These are phyloP conservation scores for Lasiodiplodia sp. DNA, from an alignment of 2,329 filamentous ascomycete genomes.

Conservation along the genomic window DNA sequence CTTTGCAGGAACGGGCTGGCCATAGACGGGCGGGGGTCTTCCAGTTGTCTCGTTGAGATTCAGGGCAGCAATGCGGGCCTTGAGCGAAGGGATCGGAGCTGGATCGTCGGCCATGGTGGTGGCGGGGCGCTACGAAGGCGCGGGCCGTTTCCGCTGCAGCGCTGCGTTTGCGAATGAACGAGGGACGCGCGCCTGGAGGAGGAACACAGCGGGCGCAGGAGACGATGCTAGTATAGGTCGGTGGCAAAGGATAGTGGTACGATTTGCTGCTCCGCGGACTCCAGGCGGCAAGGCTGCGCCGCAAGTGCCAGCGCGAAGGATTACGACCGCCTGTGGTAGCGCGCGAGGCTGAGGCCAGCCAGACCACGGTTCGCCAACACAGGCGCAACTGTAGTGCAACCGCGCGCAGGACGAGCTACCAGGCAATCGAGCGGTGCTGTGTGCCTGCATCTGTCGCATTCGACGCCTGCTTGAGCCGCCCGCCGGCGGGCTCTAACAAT, in stretches of 20 bases:
- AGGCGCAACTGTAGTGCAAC: slow-evolving; percentile 1
- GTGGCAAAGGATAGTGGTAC: neutral
- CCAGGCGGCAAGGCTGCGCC: slow-evolving; percentile 19
- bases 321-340: slow-evolving; percentile 13
- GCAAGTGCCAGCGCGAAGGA: slow-evolving; percentile 17
- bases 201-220: slow-evolving; percentile 1
- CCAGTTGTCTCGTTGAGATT: slow-evolving; percentile 56
- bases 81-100: slow-evolving; percentile 44
- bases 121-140: slow-evolving; percentile 18
- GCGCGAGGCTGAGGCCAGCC: slow-evolving; percentile 18
- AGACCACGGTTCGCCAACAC: slow-evolving; percentile 5
- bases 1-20: slow-evolving; percentile 42
- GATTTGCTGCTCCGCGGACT: neutral
- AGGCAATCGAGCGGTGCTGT: neutral
- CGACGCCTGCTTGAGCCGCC: neutral
- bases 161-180: slow-evolving; percentile 49
- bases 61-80: slow-evolving; percentile 56
- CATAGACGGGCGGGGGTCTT: slow-evolving; percentile 45
- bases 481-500: neutral
- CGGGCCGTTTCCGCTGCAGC: slow-evolving; percentile 20
- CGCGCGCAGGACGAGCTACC: neutral
- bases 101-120: slow-evolving; percentile 38
- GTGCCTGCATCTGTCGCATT: neutral
- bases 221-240: slow-evolving; percentile 1
- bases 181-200: slow-evolving; percentile 34